These are phyloP conservation scores for Gynandropsis gynandra DNA, from an alignment of 345 rosid genomes.

Conservation along the genomic window DNA sequence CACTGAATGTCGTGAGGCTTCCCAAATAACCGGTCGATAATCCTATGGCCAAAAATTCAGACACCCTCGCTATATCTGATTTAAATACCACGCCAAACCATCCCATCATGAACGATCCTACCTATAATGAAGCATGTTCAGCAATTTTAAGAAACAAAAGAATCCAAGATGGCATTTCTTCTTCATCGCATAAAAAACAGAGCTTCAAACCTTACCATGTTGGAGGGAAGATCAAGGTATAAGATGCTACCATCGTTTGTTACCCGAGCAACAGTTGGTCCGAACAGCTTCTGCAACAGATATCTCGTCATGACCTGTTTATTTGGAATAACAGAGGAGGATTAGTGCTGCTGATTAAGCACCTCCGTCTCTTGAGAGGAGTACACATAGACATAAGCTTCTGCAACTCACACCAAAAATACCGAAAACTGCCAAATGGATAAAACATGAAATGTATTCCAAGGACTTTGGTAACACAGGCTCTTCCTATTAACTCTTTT, in stretches of 20 bases:
- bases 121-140: conserved; percentile 29
- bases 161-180: background rate
- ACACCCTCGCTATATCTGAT: conserved; percentile 51
- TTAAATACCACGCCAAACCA: conserved; percentile 89
- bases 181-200: conserved; percentile 8
- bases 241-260: conserved; percentile 48
- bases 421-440: conserved; percentile 67
- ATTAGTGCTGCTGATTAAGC: conserved; percentile 1
- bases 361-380: too few species aligned
- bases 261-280: conserved; percentile 56
- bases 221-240: conserved; percentile 84
- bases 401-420: conserved; percentile 56
- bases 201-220: conserved; percentile 44
- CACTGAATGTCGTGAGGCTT: conserved; percentile 94
- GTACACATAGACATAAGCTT: background rate
- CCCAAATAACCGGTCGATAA: conserved; percentile 85
- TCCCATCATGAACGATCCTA: conserved; percentile 98
- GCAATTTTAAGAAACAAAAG: background rate
- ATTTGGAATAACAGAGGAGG: conserved; percentile 10
- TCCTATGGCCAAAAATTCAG: conserved; percentile 69
- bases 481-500: conserved; percentile 36
- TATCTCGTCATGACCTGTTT: conserved; percentile 75
- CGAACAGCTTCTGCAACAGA: conserved; percentile 62
- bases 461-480: conserved; percentile 34
- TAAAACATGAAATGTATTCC: conserved; percentile 46